Evolutionary conservation across 2,329 filamentous ascomycete genomes (phyloP), one percentile per base, ranked within the genome.

Genomic region (Mycosphaerella sp.): DNA sequence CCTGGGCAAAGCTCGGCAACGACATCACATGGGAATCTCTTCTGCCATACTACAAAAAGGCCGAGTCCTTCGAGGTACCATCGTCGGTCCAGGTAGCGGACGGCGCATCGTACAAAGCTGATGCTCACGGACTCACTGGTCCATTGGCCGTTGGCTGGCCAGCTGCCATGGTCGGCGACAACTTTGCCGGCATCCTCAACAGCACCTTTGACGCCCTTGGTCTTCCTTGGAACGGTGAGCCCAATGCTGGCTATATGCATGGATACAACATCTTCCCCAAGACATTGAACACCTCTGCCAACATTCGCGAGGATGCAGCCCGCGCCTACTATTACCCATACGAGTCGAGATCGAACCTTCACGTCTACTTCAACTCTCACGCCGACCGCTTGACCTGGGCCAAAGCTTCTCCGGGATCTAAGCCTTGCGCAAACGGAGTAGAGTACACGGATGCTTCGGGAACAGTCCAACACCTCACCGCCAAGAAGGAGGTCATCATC

Each of bases 401-500:
- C 13, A 32, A 35, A 1, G 9, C 21, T 10, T 40, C 50, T 4
- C 10, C 27, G 4, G 27, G 28, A 3, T 35, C 43, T 7, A 14
- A 47, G 35, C 48, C 53, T 13, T 51, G 39, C 18, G 56, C 46
- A 7, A 49, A 50, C 7, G 51, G 50, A 10, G 53, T 51, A 10
- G 36, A 40, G 12, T 44, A 52, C 27, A 35, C 7, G 25, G 34
- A 37, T 21, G 42, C 41, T 28, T 32, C 47, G 8, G 47, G 49
- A 16, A 27, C 42, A 25, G 12, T 39, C 28, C 37, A 46, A 21
- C n/a, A 28, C 12, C 21, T 54, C 13, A 42, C 34, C 4, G 49
- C 50, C 8, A 41, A 14, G 17, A 46, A 41, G 43, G 81, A 84
- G 58, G 72, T 84, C 13, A 74, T 85, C 34, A 62, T 86, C 1